phyloP scores from a whole-genome alignment of 352 stramenopile genomes.

The Pythium phragmitis region DNA sequence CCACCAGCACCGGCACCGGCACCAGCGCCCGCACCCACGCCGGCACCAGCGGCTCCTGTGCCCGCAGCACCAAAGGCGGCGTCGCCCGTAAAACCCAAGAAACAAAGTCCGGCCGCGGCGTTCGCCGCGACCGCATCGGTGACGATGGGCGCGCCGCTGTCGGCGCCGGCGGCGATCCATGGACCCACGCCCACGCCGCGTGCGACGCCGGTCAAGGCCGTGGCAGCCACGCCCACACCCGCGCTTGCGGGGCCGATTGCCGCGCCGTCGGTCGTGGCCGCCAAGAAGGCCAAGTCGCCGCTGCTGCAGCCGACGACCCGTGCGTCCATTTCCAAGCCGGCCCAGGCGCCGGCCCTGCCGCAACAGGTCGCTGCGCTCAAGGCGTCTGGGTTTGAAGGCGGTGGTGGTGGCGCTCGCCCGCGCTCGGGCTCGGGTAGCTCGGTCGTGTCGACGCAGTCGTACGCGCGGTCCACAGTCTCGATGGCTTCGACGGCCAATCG shows the following conservation, averaged over 20 bases:
- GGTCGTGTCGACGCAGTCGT: slow-evolving; percentile 73
- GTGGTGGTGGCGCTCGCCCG: slow-evolving; percentile 25
- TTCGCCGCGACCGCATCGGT: slow-evolving; percentile 10
- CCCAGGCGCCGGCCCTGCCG: slow-evolving; percentile 1
- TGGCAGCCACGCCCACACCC: background rate
- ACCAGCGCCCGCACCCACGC: background rate
- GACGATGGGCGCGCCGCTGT: slow-evolving; percentile 8
- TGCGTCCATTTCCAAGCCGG: slow-evolving; percentile 20
- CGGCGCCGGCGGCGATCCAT: slow-evolving; percentile 25
- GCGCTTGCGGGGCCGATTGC: slow-evolving; percentile 9
- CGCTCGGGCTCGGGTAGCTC: slow-evolving; percentile 76
- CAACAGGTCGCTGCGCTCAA: slow-evolving; percentile 18
- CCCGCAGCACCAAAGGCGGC: slow-evolving; percentile 1
- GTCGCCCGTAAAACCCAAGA: slow-evolving; percentile 8
- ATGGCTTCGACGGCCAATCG: slow-evolving; percentile 78
- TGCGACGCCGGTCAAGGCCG: slow-evolving; percentile 5
- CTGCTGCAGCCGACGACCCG: slow-evolving; percentile 18
- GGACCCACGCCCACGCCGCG: slow-evolving; percentile 17
- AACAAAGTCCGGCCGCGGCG: slow-evolving; percentile 7
- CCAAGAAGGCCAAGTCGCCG: slow-evolving; percentile 24
- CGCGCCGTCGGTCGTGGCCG: slow-evolving; percentile 13
- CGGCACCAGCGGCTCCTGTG: background rate
- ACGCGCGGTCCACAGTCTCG: slow-evolving; percentile 74
- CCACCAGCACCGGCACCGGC: slow-evolving; percentile 5
- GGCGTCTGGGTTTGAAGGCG: slow-evolving; percentile 19